Percentiles rank a stretch among this genome's conserved stretches.
Conservation (phyloP, 352 stramenopile genomes). For the Pythium brassicae region DNA sequence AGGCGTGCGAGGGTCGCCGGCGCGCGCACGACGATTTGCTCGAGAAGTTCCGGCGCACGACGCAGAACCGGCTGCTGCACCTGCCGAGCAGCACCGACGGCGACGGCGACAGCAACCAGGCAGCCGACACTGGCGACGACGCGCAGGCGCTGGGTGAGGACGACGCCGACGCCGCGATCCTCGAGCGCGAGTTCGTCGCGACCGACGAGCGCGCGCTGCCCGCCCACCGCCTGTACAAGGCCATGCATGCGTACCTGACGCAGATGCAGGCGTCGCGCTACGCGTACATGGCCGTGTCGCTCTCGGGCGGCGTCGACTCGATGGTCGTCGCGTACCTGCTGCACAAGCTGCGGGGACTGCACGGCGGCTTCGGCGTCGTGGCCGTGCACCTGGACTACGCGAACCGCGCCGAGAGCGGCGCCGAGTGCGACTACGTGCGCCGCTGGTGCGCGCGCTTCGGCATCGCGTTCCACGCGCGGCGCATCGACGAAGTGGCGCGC, state of each 20-base stretch:
- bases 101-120: background rate
- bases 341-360: slow-evolving; percentile 64
- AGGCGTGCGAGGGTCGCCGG: slow-evolving; percentile 36
- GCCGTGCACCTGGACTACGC: slow-evolving; percentile 97
- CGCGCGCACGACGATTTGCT: slow-evolving; percentile 56
- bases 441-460: slow-evolving; percentile 81
- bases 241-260: slow-evolving; percentile 69
- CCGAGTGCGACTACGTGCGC: slow-evolving; percentile 91
- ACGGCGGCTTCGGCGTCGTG: slow-evolving; percentile 67
- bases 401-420: slow-evolving; percentile 90
- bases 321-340: slow-evolving; percentile 97
- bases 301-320: slow-evolving; percentile 96
- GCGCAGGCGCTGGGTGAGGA: slow-evolving; percentile 15
- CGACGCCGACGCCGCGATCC: slow-evolving; percentile 35
- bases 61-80: slow-evolving; percentile 63
- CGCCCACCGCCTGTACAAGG: slow-evolving; percentile 56
- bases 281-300: slow-evolving; percentile 80
- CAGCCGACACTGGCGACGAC: slow-evolving; percentile 10
- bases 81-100: slow-evolving; percentile 7
- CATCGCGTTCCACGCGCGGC: slow-evolving; percentile 80
- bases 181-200: slow-evolving; percentile 57
- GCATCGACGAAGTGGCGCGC: slow-evolving; percentile 91
- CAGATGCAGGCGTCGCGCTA: slow-evolving; percentile 34
- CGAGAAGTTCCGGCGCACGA: slow-evolving; percentile 82
- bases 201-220: slow-evolving; percentile 70